Evolutionary conservation across 805 yeast species (phyloP).

Genomic region (Candida nemodendra): DNA sequence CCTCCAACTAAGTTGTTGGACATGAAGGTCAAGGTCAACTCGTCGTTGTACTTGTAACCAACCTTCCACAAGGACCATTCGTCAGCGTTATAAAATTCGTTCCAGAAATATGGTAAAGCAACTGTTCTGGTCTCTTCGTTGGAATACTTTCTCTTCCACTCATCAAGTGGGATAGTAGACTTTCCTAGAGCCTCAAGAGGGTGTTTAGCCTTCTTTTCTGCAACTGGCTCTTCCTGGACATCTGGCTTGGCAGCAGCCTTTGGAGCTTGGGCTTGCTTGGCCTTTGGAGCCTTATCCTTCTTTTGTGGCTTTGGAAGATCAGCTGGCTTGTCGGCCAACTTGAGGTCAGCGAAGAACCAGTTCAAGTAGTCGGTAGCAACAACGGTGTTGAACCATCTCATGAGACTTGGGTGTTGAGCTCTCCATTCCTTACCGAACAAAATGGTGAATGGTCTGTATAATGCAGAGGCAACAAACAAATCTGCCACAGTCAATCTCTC

Average conservation of each 20-base stretch:
- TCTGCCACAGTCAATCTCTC: conserved; percentile 48
- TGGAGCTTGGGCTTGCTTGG: conserved; percentile 35
- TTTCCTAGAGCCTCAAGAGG: conserved; percentile 85
- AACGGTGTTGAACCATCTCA: conserved; percentile 54
- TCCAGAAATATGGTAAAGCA: conserved; percentile 98
- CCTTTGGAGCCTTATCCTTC: conserved; percentile 62
- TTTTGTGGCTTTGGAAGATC: conserved; percentile 66
- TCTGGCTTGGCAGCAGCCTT: conserved; percentile 30
- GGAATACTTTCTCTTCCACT: conserved; percentile 95
- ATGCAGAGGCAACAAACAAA: conserved; percentile 40
- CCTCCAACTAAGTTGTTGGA: conserved; percentile 98
- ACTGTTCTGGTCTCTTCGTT: conserved; percentile 94
- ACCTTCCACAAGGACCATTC: conserved; percentile 97
- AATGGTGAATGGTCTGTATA: conserved; percentile 46
- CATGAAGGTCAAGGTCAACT: conserved; percentile 95
- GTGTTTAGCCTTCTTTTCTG: conserved; percentile 81
- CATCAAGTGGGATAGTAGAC: conserved; percentile 68
- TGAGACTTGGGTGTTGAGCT: conserved; percentile 44
- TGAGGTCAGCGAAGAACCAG: conserved; percentile 48
- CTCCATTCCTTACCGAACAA: conserved; percentile 52
- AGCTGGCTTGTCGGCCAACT: conserved; percentile 63
- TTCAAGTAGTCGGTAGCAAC: conserved; percentile 46
- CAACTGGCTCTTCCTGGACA: conserved; percentile 42
- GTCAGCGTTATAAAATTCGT: conserved; percentile 78
- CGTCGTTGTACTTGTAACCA: conserved; percentile 96